A percentile compares a stretch with the other conserved stretches of the same genome.
These are phyloP conservation scores for Hansenula lynferdii DNA, from an alignment of 1,139 yeast species.

Conservation along the genomic window DNA sequence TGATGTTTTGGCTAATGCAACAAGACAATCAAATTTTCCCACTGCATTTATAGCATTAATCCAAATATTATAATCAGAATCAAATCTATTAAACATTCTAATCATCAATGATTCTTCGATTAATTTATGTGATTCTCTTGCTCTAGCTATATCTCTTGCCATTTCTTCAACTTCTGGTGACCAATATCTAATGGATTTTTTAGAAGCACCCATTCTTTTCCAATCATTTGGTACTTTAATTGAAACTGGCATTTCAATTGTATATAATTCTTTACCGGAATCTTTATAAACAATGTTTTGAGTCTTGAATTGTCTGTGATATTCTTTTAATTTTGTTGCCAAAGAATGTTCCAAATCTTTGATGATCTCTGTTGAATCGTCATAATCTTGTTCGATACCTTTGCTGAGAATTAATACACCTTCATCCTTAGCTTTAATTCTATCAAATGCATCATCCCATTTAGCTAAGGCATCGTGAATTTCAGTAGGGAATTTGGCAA, in stretches of 20 bases:
- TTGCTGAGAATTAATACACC: slow-evolving; percentile 65
- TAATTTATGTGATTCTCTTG: slow-evolving; percentile 74
- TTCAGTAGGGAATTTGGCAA: slow-evolving; percentile 50
- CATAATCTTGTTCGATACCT: slow-evolving; percentile 88
- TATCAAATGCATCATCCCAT: slow-evolving; percentile 87
- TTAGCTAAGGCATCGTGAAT: slow-evolving; percentile 45
- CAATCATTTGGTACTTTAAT: slow-evolving; percentile 77
- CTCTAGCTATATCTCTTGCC: slow-evolving; percentile 80
- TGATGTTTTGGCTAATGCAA: slow-evolving; percentile 77
- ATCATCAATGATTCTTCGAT: slow-evolving; percentile 68
- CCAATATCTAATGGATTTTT: slow-evolving; percentile 88
- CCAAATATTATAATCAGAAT: slow-evolving; percentile 51
- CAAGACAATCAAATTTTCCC: slow-evolving; percentile 73
- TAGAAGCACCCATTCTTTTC: slow-evolving; percentile 95
- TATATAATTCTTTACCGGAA: slow-evolving; percentile 87
- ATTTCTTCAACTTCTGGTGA: slow-evolving; percentile 80
- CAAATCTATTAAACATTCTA: slow-evolving; percentile 72
- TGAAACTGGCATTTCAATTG: slow-evolving; percentile 79
- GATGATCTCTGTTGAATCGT: slow-evolving; percentile 58
- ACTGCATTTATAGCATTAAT: slow-evolving; percentile 52
- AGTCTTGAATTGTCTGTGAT: slow-evolving; percentile 63
- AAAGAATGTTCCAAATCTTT: slow-evolving; percentile 56
- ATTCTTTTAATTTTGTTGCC: slow-evolving; percentile 46
- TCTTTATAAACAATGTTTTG: slow-evolving; percentile 78
- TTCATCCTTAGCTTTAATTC: slow-evolving; percentile 62